Base-by-base conservation (phyloP, 176 grass and related monocot genomes). In the Dactylis glomerata region DNA sequence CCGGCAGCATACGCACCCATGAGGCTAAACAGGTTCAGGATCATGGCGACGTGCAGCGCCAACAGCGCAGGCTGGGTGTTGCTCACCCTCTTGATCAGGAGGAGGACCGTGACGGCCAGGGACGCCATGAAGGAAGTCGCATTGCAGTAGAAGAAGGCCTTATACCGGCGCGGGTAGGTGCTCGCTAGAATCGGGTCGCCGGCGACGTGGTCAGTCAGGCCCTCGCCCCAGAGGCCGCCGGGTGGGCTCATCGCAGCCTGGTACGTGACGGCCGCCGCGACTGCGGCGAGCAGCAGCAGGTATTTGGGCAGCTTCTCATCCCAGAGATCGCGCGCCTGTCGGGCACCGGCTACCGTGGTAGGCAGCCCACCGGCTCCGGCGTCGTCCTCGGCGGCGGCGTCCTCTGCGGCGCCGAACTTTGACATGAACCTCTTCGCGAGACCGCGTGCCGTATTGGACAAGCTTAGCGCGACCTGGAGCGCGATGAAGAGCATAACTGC, bases 71-170 rank as follows among this genome's bases (percentile, higher is more conserved):
- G 80, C 3, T 3, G 12, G 1, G 38, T 27, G 5, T 61, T 33
- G 40, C 77, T 40, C 16, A 91, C 88, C 47, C 77, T 20, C 45
- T 63, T 58, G 82, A 83, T 91, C 87, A 92, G 84, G 8, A 92
- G 91, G 1, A 90, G 23, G 37, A 90, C 85, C 27, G 71, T 92
- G 4, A 90, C 80, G 20, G 90, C 91, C 10, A 92, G 58, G 3
- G 87, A 92, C 4, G 87, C 69, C 76, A 92, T 79, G 84, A 92
- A 92, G 3, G 87, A 89, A 2, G 88, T 87, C 0, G 91, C 91
- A 6, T 92, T 92, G 50, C 84, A 87, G 62, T 92, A 92, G 81
- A 90, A 90, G 59, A 92, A 90, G 32, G 31, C 84, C 81, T 84
- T 82, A 75, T 86, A 87, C 23, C 87, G 91, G 17, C 16, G 41